Evolutionary conservation across 2,329 filamentous ascomycete genomes (phyloP).

Genomic region (Penicillium thymicola): DNA sequence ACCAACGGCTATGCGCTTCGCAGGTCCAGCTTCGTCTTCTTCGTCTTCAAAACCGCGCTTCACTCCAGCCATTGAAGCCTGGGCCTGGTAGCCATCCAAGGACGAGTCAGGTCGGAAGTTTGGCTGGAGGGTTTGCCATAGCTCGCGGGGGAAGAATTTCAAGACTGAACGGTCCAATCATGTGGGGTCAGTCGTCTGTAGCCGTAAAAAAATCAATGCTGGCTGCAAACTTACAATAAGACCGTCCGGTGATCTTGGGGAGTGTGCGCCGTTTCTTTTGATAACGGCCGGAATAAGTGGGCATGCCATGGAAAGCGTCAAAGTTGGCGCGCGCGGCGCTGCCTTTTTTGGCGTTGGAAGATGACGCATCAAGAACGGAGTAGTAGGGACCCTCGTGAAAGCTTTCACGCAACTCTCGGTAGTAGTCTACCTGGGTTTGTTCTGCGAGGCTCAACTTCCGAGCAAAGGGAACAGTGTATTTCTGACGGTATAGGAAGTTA

Average conservation of each 20-base stretch:
- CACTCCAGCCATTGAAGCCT: conserved; percentile 15
- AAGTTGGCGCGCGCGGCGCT: conserved; percentile 48
- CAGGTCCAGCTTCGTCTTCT: conserved; percentile 38
- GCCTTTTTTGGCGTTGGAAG: conserved; percentile 43
- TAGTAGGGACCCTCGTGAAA: conserved; percentile 61
- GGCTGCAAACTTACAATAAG: conserved; percentile 48
- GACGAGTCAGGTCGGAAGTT: conserved; percentile 37
- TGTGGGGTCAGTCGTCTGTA: not conserved
- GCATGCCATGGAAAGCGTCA: conserved; percentile 61
- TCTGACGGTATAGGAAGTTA: conserved; percentile 22
- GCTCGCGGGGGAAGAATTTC: conserved; percentile 57
- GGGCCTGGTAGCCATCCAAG: conserved; percentile 29
- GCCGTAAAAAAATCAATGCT: not conserved
- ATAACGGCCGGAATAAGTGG: conserved; percentile 59
- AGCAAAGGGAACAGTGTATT: conserved; percentile 37
- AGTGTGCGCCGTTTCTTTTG: conserved; percentile 54
- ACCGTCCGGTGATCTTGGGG: conserved; percentile 53
- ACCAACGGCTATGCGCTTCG: conserved; percentile 33
- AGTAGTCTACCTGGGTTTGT: conserved; percentile 48
- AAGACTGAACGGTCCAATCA: conserved; percentile 41
- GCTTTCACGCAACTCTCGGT: conserved; percentile 52
- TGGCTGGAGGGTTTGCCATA: conserved; percentile 54
- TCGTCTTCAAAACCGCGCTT: conserved; percentile 47
- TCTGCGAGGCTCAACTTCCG: conserved; percentile 42
- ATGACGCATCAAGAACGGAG: conserved; percentile 47